These are phyloP conservation scores for Colletotrichum tamarilloi DNA, from an alignment of 2,329 filamentous ascomycete species.

Conservation along the genomic window DNA sequence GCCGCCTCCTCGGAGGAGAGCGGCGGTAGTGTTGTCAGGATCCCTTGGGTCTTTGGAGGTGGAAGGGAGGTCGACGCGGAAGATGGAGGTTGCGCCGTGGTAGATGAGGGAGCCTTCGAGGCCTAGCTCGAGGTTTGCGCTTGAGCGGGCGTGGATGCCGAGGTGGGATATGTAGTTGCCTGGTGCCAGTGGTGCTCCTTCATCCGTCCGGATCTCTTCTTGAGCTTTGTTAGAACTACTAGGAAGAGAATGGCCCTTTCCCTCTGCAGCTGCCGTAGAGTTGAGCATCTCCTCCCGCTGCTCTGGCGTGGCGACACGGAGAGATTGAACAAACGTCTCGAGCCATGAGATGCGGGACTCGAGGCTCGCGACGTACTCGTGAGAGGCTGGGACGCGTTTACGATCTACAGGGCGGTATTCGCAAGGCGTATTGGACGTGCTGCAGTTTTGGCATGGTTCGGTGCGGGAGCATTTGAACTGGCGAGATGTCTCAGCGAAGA, in stretches of 20 bases:
- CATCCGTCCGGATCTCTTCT: neutral
- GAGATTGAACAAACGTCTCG: slow-evolving; percentile 30
- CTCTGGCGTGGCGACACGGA: slow-evolving; percentile 8
- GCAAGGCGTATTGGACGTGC: slow-evolving; percentile 14
- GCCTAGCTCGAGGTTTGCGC: slow-evolving; percentile 16
- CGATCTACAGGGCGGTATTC: slow-evolving; percentile 35
- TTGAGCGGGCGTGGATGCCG: neutral
- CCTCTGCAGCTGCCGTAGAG: neutral
- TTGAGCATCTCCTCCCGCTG: slow-evolving; percentile 36
- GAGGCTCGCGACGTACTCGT: slow-evolving; percentile 29
- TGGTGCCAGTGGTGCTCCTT: neutral
- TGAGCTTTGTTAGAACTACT: neutral
- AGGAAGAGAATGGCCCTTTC: neutral
- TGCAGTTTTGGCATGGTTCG: slow-evolving; percentile 35
- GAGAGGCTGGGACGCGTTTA: slow-evolving; percentile 30
- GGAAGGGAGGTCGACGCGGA: slow-evolving; percentile 30
- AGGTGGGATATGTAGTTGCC: slow-evolving; percentile 1
- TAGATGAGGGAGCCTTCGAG: slow-evolving; percentile 36
- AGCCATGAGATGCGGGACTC: slow-evolving; percentile 36
- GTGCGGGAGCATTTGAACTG: slow-evolving; percentile 36
- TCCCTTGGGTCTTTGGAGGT: neutral
- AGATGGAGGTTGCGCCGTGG: slow-evolving; percentile 43
- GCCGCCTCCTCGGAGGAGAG: slow-evolving; percentile 10
- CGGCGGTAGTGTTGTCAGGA: neutral
- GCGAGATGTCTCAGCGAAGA: neutral